Conservation (phyloP, 2,329 filamentous ascomycete species). For the Diaporthe ampelina region DNA sequence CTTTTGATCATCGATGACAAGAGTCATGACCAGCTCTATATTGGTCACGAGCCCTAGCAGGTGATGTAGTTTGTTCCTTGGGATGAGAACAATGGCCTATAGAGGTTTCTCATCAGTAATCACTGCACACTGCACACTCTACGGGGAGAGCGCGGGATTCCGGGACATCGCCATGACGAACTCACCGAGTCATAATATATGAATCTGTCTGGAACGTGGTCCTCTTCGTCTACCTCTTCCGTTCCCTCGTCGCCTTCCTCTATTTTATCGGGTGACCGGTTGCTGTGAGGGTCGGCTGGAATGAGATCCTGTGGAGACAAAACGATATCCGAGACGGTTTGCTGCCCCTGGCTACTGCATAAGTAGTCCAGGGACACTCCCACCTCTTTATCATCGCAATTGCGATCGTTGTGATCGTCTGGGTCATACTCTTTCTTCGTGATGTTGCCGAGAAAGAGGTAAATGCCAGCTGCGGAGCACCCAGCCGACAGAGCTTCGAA, state of each 20-base stretch:
- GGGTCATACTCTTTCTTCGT: slow-evolving; percentile 38
- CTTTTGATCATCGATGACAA: not conserved
- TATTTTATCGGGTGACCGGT: slow-evolving; percentile 29
- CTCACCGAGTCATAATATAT: slow-evolving; percentile 31
- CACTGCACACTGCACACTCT: not conserved
- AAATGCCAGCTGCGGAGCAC: slow-evolving; percentile 39
- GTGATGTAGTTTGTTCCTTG: not conserved
- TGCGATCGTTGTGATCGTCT: not conserved
- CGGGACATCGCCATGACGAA: not conserved
- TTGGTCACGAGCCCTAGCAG: not conserved
- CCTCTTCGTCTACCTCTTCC: not conserved
- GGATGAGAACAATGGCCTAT: slow-evolving; percentile 24
- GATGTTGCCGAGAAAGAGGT: slow-evolving; percentile 44
- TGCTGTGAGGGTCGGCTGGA: not conserved
- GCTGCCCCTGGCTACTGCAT: slow-evolving; percentile 16
- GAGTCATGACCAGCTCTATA: not conserved
- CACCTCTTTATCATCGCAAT: too few relatives aligned
- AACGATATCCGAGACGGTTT: not conserved
- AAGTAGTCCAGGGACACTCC: too few relatives aligned
- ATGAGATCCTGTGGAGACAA: not conserved
- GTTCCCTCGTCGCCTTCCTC: slow-evolving; percentile 36
- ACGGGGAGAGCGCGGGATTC: not conserved
- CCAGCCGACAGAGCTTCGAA: slow-evolving; percentile 41
- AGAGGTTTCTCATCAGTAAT: not conserved
- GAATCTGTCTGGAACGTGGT: not conserved